Evolutionary conservation across 306 rosid species (phyloP), one percentile per base, ranked within the genome.

Genomic region (Fragaria vesca): DNA sequence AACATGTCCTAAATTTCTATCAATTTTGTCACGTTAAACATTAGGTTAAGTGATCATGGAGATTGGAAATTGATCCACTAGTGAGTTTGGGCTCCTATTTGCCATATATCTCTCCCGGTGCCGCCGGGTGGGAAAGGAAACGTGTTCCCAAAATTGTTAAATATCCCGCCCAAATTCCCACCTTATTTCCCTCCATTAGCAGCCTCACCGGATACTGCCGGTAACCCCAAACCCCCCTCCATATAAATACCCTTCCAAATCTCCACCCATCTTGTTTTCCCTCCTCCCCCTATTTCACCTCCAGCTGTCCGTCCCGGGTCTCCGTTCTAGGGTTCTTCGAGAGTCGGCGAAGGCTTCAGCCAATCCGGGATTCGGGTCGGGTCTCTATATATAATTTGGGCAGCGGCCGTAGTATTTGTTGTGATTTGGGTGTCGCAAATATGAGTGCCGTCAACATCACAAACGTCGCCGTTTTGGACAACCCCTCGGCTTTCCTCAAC

Each of bases 401-500:
- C 36, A 12, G 61, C 61, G 12, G 7, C 40, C 11, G 32, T 17
- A 11, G 18, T 40, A 51, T 50, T n/a, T 63, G 4, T 66, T 30
- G 36, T 30, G 66, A 60, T 30, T 30, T 71, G 12, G 42, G 18
- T 58, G 5, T 18, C 18, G 36, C 45, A 57, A 75, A 72, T 26
- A 93, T 94, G 98, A 94, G 93, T 51, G 97, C 90, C 6, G 97
- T 94, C 46, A 94, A 94, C 85, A 88, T 94, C 72, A 94, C 97
- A 20, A 94, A 92, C 92, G 91, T 92, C 38, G 86, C 93, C 43
- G 92, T 94, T 80, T 89, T 94, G 30, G 97, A 91, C 71, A 90
- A 92, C 52, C 97, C 92, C 4, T 87, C 91, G 17, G 89, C 91
- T 6, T 94, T 92, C 79, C 85, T 91, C n/a, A 81, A 82, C 66